Evolutionary conservation across 2,329 filamentous ascomycete species (phyloP), one percentile per base, ranked within the genome.

Genomic region (Exserohilum turcica): DNA sequence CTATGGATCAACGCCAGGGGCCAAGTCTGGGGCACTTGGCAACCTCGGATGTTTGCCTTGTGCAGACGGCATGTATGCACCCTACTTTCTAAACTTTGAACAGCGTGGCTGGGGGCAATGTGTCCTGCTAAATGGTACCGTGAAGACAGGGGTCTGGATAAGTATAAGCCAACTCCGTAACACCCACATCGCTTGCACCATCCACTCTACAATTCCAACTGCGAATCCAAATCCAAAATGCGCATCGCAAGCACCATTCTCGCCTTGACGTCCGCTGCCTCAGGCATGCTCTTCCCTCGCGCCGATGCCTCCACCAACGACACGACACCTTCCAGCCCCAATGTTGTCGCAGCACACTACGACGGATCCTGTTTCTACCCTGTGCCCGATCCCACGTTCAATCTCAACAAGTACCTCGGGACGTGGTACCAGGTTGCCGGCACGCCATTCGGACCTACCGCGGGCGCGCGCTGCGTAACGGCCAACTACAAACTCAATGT

Each of bases 401-500:
- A 65, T 35, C 61, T 68, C 12, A 43, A 68, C 19, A 50, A 56
- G 19, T 70, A 70, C 33, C 54, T 69, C 0, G 66, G 67, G 31
- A 68, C 59, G 16, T 70, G 66, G 65, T 69, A 69, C 42, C 67
- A 70, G 47, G 66, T 70, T 1, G 67, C 67, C 9, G 66, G 67
- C n/a, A 66, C 64, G 19, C 61, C 66, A 2, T 70, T 70, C 18
- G 63, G 66, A 3, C 64, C 60, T 7, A 68, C 67, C 1, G 54
- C 59, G 3, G 64, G 65, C 24, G 64, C 61, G 6, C 56, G 64
- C 15, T 70, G 67, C 27, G 58, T 67, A 7, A 58, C 58, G 3
- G 66, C 63, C 1, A 52, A 66, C 28, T 71, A 71, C 49, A 32
- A 56, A 6, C 56, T 68, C 16, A 68, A 67, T 28, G 60, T 63